Conservation (phyloP, 306 rosid genomes). For the Vicia faba region DNA sequence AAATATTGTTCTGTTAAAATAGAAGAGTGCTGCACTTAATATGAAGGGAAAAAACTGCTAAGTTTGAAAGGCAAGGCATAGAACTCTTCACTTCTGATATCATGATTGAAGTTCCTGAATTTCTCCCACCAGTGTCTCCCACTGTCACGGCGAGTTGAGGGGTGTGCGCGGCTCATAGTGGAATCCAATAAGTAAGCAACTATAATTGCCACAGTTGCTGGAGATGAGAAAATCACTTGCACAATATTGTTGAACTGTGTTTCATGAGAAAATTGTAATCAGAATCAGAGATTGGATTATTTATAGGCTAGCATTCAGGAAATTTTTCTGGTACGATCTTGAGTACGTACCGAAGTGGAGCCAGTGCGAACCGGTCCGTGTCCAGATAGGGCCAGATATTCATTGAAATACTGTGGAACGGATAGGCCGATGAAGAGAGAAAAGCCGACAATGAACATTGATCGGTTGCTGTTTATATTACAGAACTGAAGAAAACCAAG, state of each 20-base stretch:
- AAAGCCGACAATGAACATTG: conserved; percentile 72
- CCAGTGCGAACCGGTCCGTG: conserved; percentile 73
- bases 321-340: conserved; percentile 11
- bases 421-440: conserved; percentile 87
- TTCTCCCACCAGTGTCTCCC: conserved; percentile 92
- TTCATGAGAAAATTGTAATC: neutral
- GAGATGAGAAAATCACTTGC: conserved; percentile 77
- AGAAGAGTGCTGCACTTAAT: neutral
- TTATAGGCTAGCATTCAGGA: too few species aligned
- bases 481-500: conserved; percentile 80
- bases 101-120: conserved; percentile 43
- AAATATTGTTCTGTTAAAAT: neutral
- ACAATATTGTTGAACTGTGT: conserved; percentile 72
- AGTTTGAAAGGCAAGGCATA: neutral
- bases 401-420: conserved; percentile 70
- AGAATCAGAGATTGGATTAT: conserved; percentile 10
- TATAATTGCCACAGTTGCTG: conserved; percentile 70
- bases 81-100: conserved; percentile 8
- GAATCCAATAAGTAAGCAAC: conserved; percentile 65
- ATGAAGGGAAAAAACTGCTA: neutral
- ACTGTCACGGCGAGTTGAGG: conserved; percentile 63
- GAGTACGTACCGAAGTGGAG: conserved; percentile 49
- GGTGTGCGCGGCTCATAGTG: conserved; percentile 49
- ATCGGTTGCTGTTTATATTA: conserved; percentile 78
- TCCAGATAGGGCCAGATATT: conserved; percentile 48